Conservation (phyloP, 352 stramenopile species). For the Globisporangium emineosum region DNA sequence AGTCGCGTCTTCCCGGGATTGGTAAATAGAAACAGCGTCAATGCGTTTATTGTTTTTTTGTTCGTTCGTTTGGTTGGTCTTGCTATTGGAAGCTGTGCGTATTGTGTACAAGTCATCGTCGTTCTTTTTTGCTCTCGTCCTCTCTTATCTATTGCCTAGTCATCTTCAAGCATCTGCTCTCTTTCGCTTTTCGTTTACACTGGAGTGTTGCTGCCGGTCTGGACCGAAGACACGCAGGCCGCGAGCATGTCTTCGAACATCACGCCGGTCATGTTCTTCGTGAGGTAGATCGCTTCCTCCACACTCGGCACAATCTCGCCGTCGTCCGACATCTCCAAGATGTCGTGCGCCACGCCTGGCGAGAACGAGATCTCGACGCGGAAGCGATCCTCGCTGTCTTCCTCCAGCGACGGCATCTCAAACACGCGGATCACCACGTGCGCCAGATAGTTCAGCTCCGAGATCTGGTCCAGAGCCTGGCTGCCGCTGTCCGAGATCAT, state of each 20-base stretch:
- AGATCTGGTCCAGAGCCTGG: constrained; percentile 79
- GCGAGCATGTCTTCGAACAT: constrained; percentile 90
- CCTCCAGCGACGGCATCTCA: constrained; percentile 88
- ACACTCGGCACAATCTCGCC: constrained; percentile 26
- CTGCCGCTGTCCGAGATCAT: constrained; percentile 74
- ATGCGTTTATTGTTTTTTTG: constrained; percentile 13
- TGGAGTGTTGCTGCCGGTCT: constrained; percentile 23
- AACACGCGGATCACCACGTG: constrained; percentile 99
- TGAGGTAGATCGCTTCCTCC: constrained; percentile 79
- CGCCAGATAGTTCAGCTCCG: constrained; percentile 98
- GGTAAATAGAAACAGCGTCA: constrained; percentile 16
- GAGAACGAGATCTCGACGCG: constrained; percentile 86
- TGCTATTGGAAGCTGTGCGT: not conserved
- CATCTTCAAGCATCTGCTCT: not conserved
- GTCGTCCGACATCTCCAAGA: constrained; percentile 19
- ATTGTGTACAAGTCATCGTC: constrained; percentile 9
- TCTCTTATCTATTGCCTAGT: constrained; percentile 6
- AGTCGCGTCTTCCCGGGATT: not conserved
- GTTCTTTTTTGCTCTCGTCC: not conserved
- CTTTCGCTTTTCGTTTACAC: no score
- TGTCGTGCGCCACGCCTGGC: constrained; percentile 53
- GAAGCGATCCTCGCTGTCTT: constrained; percentile 83
- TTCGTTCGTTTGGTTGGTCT: constrained; percentile 12
- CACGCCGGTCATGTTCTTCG: constrained; percentile 80
- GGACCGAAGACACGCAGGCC: constrained; percentile 76